Evolutionary conservation across 805 yeast species (phyloP).

Genomic region (Zygosaccharomyces lentus): DNA sequence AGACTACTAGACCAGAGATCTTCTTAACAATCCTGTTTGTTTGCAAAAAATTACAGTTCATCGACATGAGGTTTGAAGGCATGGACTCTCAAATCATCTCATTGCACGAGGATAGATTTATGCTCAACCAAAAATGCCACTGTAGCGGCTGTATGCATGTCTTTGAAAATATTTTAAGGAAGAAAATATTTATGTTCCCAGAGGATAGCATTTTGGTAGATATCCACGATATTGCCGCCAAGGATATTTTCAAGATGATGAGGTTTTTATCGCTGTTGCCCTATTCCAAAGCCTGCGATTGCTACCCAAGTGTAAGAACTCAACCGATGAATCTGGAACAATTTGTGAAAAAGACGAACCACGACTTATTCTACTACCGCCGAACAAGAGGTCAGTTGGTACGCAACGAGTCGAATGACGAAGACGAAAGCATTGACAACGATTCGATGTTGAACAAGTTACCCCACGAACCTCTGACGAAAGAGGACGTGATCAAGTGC

Average conservation of each 20-base stretch:
- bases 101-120: constrained; percentile 25
- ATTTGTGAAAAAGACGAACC: constrained; percentile 30
- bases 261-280: constrained; percentile 37
- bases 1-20: constrained; percentile 34
- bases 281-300: constrained; percentile 42
- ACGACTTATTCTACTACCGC: constrained; percentile 24
- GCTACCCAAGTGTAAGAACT: constrained; percentile 41
- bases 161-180: constrained; percentile 32
- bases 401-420: constrained; percentile 12
- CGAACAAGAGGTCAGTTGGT: constrained; percentile 24
- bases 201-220: constrained; percentile 29
- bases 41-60: constrained; percentile 35
- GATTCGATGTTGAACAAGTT: constrained; percentile 16
- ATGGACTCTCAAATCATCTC: constrained; percentile 32
- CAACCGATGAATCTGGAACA: constrained; percentile 37
- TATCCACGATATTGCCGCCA: constrained; percentile 30
- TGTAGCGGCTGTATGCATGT: constrained; percentile 31
- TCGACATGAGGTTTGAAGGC: constrained; percentile 38
- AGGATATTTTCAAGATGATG: constrained; percentile 38
- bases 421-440: constrained; percentile 6
- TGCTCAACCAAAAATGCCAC: constrained; percentile 31
- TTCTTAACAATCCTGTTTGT: constrained; percentile 35
- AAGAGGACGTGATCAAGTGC: constrained; percentile 34
- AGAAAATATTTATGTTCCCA: constrained; percentile 34
- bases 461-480: constrained; percentile 32